phyloP scores from a whole-genome alignment of 2,329 filamentous ascomycete genomes.

The Curvularia hawaiiensis region DNA sequence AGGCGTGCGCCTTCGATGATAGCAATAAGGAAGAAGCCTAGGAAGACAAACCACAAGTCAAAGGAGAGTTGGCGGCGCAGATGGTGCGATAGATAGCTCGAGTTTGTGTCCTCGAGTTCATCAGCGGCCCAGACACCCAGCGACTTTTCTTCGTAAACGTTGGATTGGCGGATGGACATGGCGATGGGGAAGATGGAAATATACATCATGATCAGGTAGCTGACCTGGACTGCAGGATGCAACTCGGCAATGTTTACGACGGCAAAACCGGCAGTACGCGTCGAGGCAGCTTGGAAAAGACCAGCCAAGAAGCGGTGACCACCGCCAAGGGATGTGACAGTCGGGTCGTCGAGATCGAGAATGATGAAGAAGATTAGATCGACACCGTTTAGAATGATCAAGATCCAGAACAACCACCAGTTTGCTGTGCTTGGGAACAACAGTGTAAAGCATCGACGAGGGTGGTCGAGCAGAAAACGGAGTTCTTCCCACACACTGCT shows the following conservation, averaged over 20 bases:
- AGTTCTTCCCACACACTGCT: constrained; percentile 88
- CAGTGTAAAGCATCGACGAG: constrained; percentile 92
- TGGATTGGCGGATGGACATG: constrained; percentile 90
- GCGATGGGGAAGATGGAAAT: constrained; percentile 97
- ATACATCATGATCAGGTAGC: constrained; percentile 99
- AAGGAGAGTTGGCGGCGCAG: constrained; percentile 93
- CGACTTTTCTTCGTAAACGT: constrained; percentile 93
- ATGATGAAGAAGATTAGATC: constrained; percentile 93
- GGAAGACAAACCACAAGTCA: constrained; percentile 95
- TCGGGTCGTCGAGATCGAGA: constrained; percentile 78
- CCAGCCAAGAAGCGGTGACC: constrained; percentile 82
- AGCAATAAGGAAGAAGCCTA: constrained; percentile 89
- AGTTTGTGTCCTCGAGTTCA: constrained; percentile 59
- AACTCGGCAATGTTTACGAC: constrained; percentile 77
- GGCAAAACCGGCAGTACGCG: constrained; percentile 87
- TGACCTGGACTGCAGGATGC: constrained; percentile 90
- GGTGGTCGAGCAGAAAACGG: constrained; percentile 89
- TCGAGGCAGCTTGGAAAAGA: constrained; percentile 87
- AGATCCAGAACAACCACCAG: constrained; percentile 93
- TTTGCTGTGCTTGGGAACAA: constrained; percentile 88
- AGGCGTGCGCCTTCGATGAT: constrained; percentile 83
- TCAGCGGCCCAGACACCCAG: constrained; percentile 72
- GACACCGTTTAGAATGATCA: constrained; percentile 79
- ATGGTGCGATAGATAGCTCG: constrained; percentile 89
- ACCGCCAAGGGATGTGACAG: constrained; percentile 70